These are phyloP conservation scores for Ulmus americana DNA, from an alignment of 331 rosid species.

Conservation along the genomic window DNA sequence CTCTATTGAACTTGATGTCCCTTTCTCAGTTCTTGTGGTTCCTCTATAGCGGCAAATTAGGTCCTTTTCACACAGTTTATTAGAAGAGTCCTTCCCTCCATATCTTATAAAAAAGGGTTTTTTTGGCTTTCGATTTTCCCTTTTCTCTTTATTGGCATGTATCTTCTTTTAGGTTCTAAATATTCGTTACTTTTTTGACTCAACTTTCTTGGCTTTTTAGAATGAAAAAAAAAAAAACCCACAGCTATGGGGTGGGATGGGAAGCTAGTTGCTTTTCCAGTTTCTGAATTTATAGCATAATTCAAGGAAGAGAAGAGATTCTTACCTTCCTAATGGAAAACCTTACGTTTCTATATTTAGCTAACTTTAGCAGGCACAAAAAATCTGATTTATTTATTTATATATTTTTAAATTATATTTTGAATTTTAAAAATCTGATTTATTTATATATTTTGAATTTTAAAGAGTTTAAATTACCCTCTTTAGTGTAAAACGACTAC, in stretches of 20 bases:
- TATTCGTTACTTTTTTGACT: conserved; percentile 48
- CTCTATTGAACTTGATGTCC: conserved; percentile 37
- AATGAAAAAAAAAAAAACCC: background rate
- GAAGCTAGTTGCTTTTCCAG: too few relatives aligned
- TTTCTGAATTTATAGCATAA: background rate
- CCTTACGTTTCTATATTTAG: conserved; percentile 18
- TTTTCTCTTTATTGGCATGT: conserved; percentile 67
- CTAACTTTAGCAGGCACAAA: background rate
- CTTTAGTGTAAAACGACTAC: too few relatives aligned
- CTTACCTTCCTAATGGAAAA: background rate
- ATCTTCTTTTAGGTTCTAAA: conserved; percentile 36
- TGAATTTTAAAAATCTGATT: background rate
- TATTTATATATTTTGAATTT: background rate
- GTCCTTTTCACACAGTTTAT: conserved; percentile 17
- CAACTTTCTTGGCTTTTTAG: conserved; percentile 28
- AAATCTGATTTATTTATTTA: background rate
- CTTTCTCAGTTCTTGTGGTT: conserved; percentile 33
- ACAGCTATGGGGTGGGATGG: background rate
- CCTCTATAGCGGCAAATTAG: background rate
- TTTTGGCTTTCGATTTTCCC: conserved; percentile 49
- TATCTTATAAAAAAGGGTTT: conserved; percentile 46
- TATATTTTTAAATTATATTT: background rate
- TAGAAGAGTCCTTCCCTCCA: conserved; percentile 31
- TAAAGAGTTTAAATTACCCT: too few relatives aligned
- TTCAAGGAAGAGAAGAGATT: background rate